Evolutionary conservation across 2,329 filamentous ascomycete species (phyloP).

Genomic region (Hypoxylon sp.): DNA sequence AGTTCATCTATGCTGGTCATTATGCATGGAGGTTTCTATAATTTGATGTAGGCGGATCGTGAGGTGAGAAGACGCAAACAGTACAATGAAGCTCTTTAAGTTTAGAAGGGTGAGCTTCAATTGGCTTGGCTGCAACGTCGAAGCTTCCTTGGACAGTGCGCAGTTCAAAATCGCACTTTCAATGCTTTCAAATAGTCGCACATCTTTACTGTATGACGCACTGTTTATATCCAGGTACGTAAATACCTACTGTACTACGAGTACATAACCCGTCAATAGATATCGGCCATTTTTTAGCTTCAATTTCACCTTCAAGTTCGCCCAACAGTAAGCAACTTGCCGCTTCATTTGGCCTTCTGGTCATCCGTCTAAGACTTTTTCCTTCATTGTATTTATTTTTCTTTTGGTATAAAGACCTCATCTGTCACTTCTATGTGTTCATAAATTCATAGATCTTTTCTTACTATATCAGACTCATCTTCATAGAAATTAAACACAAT

Average conservation of each 20-base stretch:
- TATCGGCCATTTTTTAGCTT: slow-evolving; percentile 24
- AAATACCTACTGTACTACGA: no score
- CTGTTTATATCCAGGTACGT: slow-evolving; percentile 1
- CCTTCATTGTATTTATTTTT: not conserved
- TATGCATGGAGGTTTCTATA: slow-evolving; percentile 12
- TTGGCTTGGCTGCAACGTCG: slow-evolving; percentile 4
- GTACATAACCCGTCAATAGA: not conserved
- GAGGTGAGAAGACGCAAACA: not conserved
- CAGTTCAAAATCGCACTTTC: not conserved
- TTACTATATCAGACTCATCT: slow-evolving; percentile 1
- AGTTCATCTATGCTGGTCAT: slow-evolving; percentile 74
- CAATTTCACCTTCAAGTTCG: slow-evolving; percentile 14
- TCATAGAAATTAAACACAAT: not conserved
- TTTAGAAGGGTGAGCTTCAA: slow-evolving; percentile 22
- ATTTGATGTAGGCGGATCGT: slow-evolving; percentile 6
- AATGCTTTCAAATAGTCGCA: not conserved
- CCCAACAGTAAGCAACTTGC: slow-evolving; percentile 32
- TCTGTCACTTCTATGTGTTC: not conserved
- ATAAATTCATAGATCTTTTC: not conserved
- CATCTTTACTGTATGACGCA: not conserved
- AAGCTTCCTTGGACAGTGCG: slow-evolving; percentile 4
- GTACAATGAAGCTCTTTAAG: not conserved
- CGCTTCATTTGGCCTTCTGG: slow-evolving; percentile 2
- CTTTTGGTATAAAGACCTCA: not conserved
- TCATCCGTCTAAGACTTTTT: not conserved